Evolutionary conservation across 257 asterid genomes (phyloP), one percentile per base, ranked within the genome.

Genomic region (Nicotiana tabacum): DNA sequence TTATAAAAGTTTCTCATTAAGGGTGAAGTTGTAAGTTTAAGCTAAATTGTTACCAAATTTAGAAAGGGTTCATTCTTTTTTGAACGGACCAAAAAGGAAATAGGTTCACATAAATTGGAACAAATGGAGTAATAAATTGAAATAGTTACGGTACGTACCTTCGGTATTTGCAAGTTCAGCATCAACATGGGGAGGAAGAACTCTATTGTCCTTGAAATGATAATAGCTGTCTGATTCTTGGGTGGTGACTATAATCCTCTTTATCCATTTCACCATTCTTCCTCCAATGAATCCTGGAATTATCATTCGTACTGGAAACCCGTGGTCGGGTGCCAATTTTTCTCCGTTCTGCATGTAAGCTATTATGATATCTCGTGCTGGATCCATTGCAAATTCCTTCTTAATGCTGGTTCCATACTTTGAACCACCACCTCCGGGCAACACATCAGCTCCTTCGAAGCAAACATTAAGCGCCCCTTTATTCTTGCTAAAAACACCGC

Each of bases 301-400:
- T 0, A 96, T 92, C 88, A 94, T 80, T 66, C 99, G 76, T 53
- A 94, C 92, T 13, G 99, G 99, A 74, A 92, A 96, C 0, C 99
- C 99, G 1, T 96, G 98, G 27, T 94, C 99, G 67, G 99, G 97
- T 9, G 90, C 0, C 77, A 94, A 62, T 32, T 83, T 58, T 81
- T 92, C 97, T 6, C 98, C 98, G 57, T 96, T 96, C 78, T 96
- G 99, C 98, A 96, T 91, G 91, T 88, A 96, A 0, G 99, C 98
- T 62, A 96, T 9, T 0, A 96, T 90, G 0, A 96, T 90, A 80
- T 96, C 99, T 51, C 97, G 85, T 1, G 97, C 76, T 9, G 92
- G 90, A 82, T 96, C 99, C 98, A 96, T 96, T 0, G 98, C 99
- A 0, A 86, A 30, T 13, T 92, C 98, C 87, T 72, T 91, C 78